Base-by-base conservation (phyloP, 495 filamentous ascomycete species). In the Aspergillus indologenus region DNA sequence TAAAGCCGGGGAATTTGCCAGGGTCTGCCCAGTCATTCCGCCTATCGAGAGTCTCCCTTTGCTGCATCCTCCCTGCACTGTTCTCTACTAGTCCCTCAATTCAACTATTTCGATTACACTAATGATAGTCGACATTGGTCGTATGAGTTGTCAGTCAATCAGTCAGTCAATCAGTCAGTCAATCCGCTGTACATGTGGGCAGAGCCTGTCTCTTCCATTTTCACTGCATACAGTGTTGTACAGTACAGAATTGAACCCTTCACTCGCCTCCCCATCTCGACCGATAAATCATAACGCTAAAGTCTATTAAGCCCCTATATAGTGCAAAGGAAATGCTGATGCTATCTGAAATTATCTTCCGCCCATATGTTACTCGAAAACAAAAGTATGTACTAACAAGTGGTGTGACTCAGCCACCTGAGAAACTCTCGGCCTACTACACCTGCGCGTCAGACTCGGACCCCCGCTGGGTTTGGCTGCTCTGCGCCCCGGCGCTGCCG, bases 331-430 rank as follows among this genome's bases (percentile, higher is more conserved):
- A 40, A 31, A 51, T 29, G 48, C 48, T 31, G 29, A 51, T 29
- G 48, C 48, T 51, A 19, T 50, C 14, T 18, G 48, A 18, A 31
- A 4, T 29, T 23, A 51, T 24, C 48, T 29, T 17, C 48, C 48
- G 18, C 48, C 48, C 48, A 9, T 26, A 29, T 18, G 29, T 51
- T 51, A 51, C 29, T 18, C 23, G 48, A 31, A 51, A 51, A 51
- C 24, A 51, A 50, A 50, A 48, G 29, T 56, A 56, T 56, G 54
- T 56, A 56, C 43, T 47, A 56, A 48, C 43, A 56, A 56, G 44
- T 20, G n/a, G 9, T 34, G 54, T 21, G 54, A 48, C 22, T 24
- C 44, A 12, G 54, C 24, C 54, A 56, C 54, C 54, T 40, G 34
- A 26, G 31, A 12, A 31, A 24, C 23, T 19, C 23, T 19, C 18